These are phyloP conservation scores for Neurospora sublineolata DNA, from an alignment of 495 filamentous ascomycete species.

Conservation along the genomic window DNA sequence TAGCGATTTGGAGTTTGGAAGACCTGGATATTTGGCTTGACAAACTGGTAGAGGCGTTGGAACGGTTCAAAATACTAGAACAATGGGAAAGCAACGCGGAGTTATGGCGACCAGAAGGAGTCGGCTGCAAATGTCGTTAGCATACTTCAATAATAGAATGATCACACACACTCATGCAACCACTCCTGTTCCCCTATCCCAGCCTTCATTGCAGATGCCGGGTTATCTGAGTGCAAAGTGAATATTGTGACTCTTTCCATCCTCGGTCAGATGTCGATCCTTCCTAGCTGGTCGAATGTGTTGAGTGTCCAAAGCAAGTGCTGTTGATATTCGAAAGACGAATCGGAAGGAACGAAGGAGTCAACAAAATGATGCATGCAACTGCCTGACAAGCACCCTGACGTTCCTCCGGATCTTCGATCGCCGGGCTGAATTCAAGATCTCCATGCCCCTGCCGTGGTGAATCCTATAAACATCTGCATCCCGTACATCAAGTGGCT, in stretches of 20 bases:
- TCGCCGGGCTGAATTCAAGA: not conserved
- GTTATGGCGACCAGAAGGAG: not conserved
- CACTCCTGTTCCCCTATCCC: no score
- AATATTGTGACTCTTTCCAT: not conserved
- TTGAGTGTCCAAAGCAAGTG: not conserved
- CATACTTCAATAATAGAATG: not conserved
- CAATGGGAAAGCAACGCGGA: no score
- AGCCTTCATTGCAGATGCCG: no score
- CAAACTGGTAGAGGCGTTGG: no score
- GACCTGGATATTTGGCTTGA: no score
- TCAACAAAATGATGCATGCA: not conserved
- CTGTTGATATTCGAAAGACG: not conserved
- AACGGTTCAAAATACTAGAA: no score
- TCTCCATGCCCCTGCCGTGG: not conserved
- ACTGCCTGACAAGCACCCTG: not conserved
- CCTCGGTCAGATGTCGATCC: not conserved
- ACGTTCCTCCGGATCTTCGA: not conserved
- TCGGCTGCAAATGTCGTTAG: not conserved
- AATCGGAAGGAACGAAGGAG: not conserved
- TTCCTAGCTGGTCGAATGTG: not conserved
- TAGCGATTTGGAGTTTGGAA: no score
- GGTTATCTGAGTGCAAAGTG: not conserved
- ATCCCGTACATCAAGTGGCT: not conserved
- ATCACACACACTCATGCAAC: not conserved
- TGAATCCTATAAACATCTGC: not conserved